phyloP scores from a whole-genome alignment of 306 rosid species.

The Lithocarpus polystachyus region DNA sequence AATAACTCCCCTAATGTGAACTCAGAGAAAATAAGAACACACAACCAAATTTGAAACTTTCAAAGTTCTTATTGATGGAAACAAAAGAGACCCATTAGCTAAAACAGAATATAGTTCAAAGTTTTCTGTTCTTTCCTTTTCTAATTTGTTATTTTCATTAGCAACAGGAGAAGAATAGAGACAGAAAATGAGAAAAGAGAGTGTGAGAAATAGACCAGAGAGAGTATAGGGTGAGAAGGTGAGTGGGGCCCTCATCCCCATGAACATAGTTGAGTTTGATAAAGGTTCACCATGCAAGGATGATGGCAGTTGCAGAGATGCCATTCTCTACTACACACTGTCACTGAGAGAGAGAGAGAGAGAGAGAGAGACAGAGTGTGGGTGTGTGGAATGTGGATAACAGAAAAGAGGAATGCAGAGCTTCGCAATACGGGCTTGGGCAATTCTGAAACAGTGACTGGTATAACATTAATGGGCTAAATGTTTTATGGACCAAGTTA shows the following conservation, averaged over 20 bases:
- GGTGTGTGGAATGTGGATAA: conserved; percentile 13
- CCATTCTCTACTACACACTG: conserved; percentile 32
- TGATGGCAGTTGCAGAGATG: conserved; percentile 41
- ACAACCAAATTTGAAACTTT: background rate
- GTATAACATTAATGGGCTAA: background rate
- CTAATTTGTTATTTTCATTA: background rate
- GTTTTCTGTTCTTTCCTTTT: background rate
- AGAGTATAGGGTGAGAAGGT: conserved; percentile 21
- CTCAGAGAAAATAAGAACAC: background rate
- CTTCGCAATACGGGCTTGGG: background rate
- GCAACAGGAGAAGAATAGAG: background rate
- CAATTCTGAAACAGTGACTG: background rate
- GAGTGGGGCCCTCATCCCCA: conserved; percentile 30
- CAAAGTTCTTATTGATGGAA: background rate
- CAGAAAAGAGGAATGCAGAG: background rate
- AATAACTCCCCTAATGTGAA: background rate
- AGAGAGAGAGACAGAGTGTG: background rate
- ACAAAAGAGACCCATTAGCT: background rate
- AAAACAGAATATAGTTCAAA: background rate
- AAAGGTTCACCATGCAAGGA: conserved; percentile 36
- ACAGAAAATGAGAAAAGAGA: background rate
- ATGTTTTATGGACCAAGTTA: background rate
- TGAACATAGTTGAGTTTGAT: conserved; percentile 26
- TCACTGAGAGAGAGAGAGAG: background rate
- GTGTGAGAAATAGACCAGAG: conserved; percentile 30